Evolutionary conservation across 805 yeast genomes (phyloP), one percentile per base, ranked within the genome.

Genomic region (Yarrowia keelungensis): DNA sequence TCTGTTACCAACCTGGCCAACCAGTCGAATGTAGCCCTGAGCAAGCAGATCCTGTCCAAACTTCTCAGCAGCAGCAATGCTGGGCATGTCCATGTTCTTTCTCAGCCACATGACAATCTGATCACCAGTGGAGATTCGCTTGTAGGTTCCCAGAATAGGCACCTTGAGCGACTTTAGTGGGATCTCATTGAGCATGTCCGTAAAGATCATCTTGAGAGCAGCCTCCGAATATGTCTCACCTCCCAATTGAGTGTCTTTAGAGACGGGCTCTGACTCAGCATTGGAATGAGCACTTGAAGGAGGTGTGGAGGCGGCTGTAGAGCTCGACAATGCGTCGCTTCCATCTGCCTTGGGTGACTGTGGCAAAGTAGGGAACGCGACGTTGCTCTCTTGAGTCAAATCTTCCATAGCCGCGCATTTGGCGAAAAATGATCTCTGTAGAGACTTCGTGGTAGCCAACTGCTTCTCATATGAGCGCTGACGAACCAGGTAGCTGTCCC

Each of bases 31-130:
- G 71, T 85, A 89, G 0, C 90, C 92, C 65, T 83, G 75, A 42
- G 84, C 80, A 12, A 90, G 78, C 70, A 91, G 80, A 71, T 87
- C 91, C 77, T 90, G 94, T 19, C 97, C 97, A 76, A 90, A 86
- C 43, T 75, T 75, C 77, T 92, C 97, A 10, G 91, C 89, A 72
- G 83, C 84, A 16, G 85, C 90, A 35, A 87, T 79, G 72, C 84
- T 83, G 14, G 76, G 74, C 54, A 82, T 79, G 11, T 82, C 79
- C 64, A 87, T 77, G 71, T 84, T 83, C 69, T 82, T 82, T 61
- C 86, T 82, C 22, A 88, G 75, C 85, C 89, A 87, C 58, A 83
- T 81, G 0, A 88, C 85, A 32, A 89, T 85, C 8, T 83, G 79
- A 3, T 86, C 81, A 11, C 94, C 94, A 0, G 86, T 81, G 7